Conservation (phyloP, 2,329 filamentous ascomycete species). For the Fusarium domesticum region DNA sequence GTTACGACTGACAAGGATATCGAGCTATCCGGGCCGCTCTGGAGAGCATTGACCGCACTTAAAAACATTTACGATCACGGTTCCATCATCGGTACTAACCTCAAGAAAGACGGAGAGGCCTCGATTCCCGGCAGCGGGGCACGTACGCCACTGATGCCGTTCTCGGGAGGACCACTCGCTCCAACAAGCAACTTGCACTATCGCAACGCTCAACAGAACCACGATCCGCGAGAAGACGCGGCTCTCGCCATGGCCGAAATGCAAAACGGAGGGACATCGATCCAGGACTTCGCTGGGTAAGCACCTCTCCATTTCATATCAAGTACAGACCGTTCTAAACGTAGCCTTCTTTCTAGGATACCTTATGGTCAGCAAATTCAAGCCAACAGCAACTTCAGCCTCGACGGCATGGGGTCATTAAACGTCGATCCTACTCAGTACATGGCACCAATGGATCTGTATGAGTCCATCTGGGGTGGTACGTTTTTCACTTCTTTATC, state of each 20-base stretch:
- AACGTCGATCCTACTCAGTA: constrained; percentile 56
- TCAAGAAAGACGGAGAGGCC: constrained; percentile 49
- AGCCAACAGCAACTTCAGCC: constrained; percentile 27
- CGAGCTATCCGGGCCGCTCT: constrained; percentile 60
- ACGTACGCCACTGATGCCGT: constrained; percentile 39
- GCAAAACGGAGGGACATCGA: constrained; percentile 51
- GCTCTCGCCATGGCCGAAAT: constrained; percentile 64
- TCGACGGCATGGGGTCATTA: constrained; percentile 48
- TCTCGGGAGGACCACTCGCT: constrained; percentile 23
- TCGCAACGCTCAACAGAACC: constrained; percentile 28
- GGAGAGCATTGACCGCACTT: constrained; percentile 57
- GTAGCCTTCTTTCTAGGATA: constrained; percentile 27
- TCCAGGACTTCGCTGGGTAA: constrained; percentile 46
- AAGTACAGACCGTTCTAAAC: constrained; percentile 14
- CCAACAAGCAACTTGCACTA: constrained; percentile 26
- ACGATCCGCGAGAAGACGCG: constrained; percentile 58
- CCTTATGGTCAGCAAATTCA: constrained; percentile 40
- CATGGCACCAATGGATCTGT: constrained; percentile 66
- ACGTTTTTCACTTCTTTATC: constrained; percentile 29
- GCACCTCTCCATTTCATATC: constrained; percentile 4
- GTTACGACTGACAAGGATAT: constrained; percentile 57
- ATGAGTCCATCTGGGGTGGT: constrained; percentile 68
- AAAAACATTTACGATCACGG: constrained; percentile 67
- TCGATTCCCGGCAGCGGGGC: constrained; percentile 46
- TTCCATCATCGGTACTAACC: constrained; percentile 49